These are phyloP conservation scores for Talaromyces sp. DNA, from an alignment of 2,329 filamentous ascomycete genomes.

Conservation along the genomic window DNA sequence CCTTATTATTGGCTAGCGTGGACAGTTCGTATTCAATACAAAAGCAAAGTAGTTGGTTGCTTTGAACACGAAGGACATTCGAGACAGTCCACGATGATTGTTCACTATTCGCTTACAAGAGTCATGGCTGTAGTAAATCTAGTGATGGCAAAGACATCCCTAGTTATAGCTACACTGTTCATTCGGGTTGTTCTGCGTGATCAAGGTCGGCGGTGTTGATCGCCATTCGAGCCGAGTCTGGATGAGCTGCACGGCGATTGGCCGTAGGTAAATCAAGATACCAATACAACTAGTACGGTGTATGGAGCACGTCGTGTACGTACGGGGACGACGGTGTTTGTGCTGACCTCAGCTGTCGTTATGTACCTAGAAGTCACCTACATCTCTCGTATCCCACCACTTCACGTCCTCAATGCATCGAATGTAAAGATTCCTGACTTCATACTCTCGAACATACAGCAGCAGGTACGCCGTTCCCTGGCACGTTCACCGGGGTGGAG, in stretches of 20 bases:
- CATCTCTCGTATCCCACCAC: not conserved
- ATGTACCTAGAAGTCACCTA: not conserved
- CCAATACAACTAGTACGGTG: not conserved
- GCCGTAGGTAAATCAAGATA: not conserved
- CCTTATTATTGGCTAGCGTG: constrained; percentile 7
- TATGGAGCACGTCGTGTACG: not conserved
- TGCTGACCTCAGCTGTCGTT: not conserved
- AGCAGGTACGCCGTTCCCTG: constrained; percentile 18
- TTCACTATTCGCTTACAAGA: not conserved
- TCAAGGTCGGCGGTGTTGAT: constrained; percentile 1
- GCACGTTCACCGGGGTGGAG: constrained; percentile 16
- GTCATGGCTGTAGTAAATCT: not conserved
- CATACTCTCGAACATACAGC: not conserved
- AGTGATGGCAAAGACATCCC: not conserved
- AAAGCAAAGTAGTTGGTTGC: not conserved
- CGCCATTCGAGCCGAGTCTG: not conserved
- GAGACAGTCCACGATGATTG: not conserved
- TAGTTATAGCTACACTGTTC: not conserved
- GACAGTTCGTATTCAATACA: not conserved
- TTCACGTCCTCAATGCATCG: not conserved
- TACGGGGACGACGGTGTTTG: not conserved
- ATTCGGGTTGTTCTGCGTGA: not conserved
- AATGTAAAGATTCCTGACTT: not conserved
- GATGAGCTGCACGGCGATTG: not conserved
- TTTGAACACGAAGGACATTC: not conserved